phyloP scores from a whole-genome alignment of 2,329 filamentous ascomycete species.

The Didymella exigua region DNA sequence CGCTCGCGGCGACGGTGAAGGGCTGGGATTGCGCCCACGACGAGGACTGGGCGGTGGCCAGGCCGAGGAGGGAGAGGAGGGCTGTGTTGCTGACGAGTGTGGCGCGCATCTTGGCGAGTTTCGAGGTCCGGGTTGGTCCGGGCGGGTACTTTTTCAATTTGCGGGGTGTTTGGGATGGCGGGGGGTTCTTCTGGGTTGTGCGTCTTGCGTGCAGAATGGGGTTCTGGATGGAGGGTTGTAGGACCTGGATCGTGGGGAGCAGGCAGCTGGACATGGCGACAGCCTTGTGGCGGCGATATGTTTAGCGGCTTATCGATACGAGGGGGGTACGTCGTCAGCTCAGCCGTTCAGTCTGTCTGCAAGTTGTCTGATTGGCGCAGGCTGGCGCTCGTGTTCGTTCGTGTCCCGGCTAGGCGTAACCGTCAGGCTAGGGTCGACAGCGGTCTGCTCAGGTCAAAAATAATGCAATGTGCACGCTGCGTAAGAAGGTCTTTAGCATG shows the following conservation, averaged over 20 bases:
- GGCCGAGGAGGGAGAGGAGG: constrained; percentile 21
- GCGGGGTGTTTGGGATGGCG: neutral
- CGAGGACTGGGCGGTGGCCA: constrained; percentile 12
- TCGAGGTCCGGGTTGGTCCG: neutral
- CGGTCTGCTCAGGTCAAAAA: neutral
- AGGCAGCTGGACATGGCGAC: constrained; percentile 9
- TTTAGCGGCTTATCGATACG: constrained; percentile 7
- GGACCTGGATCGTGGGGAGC: constrained; percentile 8
- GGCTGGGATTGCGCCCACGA: constrained; percentile 21
- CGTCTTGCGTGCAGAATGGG: constrained; percentile 1
- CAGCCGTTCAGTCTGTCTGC: neutral
- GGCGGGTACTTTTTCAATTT: neutral
- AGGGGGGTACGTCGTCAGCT: constrained; percentile 4
- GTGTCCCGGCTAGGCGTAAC: neutral
- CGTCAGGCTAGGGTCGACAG: neutral
- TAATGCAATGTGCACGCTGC: neutral
- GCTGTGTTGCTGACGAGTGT: constrained; percentile 11
- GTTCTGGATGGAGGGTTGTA: constrained; percentile 8
- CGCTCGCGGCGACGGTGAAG: constrained; percentile 21
- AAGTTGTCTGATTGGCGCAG: constrained; percentile 2
- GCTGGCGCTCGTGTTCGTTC: constrained; percentile 1
- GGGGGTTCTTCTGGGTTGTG: neutral
- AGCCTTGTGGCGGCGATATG: neutral
- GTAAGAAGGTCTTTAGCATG: constrained; percentile 8
- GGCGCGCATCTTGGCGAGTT: constrained; percentile 20